phyloP scores from a whole-genome alignment of 2,329 filamentous ascomycete genomes.

The Fusarium xylarioides region DNA sequence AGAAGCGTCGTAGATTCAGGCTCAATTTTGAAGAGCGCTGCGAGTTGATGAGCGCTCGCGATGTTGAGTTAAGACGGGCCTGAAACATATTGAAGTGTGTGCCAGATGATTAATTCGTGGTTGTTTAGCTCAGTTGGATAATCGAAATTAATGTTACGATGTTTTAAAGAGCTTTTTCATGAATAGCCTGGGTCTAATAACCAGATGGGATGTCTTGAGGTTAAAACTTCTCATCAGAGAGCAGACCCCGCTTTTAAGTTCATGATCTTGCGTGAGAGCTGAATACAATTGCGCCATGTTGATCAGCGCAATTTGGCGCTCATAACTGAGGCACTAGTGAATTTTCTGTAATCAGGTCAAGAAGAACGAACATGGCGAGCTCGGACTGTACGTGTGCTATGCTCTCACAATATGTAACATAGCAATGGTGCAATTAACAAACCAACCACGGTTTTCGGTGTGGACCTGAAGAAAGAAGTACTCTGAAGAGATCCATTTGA shows the following conservation, averaged over 20 bases:
- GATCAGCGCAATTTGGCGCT: too few species aligned
- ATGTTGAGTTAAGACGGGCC: fast-evolving
- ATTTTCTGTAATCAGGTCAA: too few species aligned
- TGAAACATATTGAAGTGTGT: background rate
- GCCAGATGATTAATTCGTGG: too few species aligned
- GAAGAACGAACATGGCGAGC: too few species aligned
- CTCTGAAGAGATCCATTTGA: background rate
- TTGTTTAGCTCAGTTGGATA: fast-evolving
- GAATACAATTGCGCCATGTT: too few species aligned
- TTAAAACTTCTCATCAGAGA: too few species aligned
- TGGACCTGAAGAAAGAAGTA: background rate
- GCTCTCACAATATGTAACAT: background rate
- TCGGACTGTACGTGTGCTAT: background rate
- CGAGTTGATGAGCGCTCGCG: background rate
- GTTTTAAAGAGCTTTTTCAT: too few species aligned
- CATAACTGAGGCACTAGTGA: too few species aligned
- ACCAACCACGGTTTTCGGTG: background rate
- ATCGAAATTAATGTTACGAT: fast-evolving
- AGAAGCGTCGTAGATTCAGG: background rate
- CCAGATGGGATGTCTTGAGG: too few species aligned
- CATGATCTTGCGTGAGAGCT: too few species aligned
- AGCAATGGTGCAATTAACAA: background rate
- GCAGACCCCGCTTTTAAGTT: too few species aligned
- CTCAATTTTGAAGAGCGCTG: background rate
- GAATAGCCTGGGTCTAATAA: too few species aligned